Percentiles rank a stretch among this genome's conserved stretches.
Evolutionary conservation across 345 rosid genomes (phyloP).

Genomic region (Eucalyptus dawsonii): DNA sequence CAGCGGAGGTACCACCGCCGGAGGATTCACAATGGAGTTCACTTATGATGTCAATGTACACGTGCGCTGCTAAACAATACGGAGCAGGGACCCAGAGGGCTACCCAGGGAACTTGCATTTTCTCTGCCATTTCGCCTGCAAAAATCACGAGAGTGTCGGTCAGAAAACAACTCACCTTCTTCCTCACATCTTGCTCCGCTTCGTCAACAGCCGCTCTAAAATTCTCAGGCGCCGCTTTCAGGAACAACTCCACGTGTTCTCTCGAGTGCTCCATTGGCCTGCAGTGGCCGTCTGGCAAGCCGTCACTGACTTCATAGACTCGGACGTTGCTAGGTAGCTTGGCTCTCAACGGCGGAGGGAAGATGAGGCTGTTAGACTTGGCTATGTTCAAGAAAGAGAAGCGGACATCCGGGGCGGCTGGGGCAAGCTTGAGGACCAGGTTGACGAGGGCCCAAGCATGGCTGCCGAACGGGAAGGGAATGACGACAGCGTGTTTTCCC

Average conservation of each 20-base stretch:
- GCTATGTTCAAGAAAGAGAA: not conserved
- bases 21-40: not conserved
- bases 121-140: not conserved
- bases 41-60: not conserved
- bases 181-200: not conserved
- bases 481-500: not conserved
- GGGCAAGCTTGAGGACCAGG: not conserved
- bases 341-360: not conserved
- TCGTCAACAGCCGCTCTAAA: not conserved
- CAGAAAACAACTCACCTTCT: not conserved
- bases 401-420: not conserved
- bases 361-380: not conserved
- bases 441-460: not conserved
- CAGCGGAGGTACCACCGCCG: not conserved
- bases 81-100: not conserved
- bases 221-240: not conserved
- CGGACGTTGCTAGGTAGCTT: not conserved
- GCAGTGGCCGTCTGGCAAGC: not conserved
- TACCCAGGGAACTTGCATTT: not conserved
- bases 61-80: not conserved
- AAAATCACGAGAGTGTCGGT: not conserved
- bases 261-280: not conserved
- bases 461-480: not conserved
- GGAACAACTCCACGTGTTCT: not conserved
- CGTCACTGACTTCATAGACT: not conserved